Evolutionary conservation across 805 yeast species (phyloP).

Genomic region (Schwanniomyces pseudopolymorphus): DNA sequence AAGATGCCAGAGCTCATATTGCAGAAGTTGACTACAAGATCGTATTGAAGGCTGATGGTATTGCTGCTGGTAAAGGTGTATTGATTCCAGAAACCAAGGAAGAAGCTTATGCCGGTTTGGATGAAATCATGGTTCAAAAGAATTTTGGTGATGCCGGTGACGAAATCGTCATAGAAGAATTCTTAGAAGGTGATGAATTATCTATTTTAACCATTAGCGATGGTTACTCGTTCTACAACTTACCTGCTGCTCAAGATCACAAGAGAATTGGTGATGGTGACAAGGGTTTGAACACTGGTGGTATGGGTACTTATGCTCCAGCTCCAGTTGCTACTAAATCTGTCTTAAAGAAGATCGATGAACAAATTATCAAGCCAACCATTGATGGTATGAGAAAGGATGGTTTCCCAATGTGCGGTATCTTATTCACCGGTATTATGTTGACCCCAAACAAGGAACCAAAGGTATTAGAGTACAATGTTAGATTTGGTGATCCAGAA

Average conservation of each 20-base stretch:
- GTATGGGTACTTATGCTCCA: conserved; percentile 99
- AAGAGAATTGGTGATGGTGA: conserved; percentile 94
- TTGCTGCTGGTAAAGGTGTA: conserved; percentile 99
- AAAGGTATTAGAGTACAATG: conserved; percentile 93
- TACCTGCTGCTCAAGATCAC: conserved; percentile 98
- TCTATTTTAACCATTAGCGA: conserved; percentile 89
- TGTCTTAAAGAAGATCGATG: conserved; percentile 67
- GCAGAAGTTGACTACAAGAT: conserved; percentile 65
- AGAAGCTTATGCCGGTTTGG: conserved; percentile 83
- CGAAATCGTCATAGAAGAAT: conserved; percentile 91
- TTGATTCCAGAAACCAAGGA: conserved; percentile 80
- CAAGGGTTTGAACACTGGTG: conserved; percentile 95
- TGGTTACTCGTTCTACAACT: conserved; percentile 85
- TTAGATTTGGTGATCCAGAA: conserved; percentile 98
- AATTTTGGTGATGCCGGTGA: conserved; percentile 94
- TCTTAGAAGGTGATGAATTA: conserved; percentile 93
- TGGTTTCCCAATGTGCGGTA: conserved; percentile 93
- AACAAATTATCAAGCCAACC: conserved; percentile 81
- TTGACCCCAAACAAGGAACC: conserved; percentile 80
- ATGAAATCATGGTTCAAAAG: conserved; percentile 84
- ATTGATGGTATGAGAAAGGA: conserved; percentile 95
- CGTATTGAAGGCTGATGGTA: conserved; percentile 95
- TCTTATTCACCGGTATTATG: conserved; percentile 93
- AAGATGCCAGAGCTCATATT: conserved; percentile 72
- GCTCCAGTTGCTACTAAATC: conserved; percentile 90